A percentile compares a stretch with the other conserved stretches of the same genome.
Evolutionary conservation across 1,139 yeast genomes (phyloP).

Genomic region (Diutina ranongensis): DNA sequence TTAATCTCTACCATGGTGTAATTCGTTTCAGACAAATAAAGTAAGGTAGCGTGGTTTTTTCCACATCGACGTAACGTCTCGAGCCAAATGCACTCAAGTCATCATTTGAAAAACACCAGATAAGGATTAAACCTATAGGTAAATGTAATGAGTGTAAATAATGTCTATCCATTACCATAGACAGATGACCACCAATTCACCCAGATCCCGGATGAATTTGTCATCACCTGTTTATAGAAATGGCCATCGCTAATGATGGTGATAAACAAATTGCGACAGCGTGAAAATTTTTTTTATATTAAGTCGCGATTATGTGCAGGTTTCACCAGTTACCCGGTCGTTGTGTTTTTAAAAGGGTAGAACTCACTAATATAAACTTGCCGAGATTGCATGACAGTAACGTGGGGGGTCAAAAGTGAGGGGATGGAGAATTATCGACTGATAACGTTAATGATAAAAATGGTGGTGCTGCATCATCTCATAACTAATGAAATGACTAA

Average conservation of each 20-base stretch:
- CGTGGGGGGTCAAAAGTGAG: no score
- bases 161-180: no score
- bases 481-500: no score
- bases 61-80: constrained; percentile 88
- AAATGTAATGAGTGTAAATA: no score
- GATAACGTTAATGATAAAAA: no score
- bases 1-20: background rate
- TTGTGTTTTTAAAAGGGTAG: no score
- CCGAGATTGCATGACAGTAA: no score
- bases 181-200: background rate
- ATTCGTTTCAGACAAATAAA: constrained; percentile 22
- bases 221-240: background rate
- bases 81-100: constrained; percentile 96
- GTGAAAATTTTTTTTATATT: background rate
- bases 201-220: background rate
- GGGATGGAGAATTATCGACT: no score
- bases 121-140: no score
- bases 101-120: constrained; percentile 32
- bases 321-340: background rate
- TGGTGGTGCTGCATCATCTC: background rate
- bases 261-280: no score
- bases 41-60: constrained; percentile 84
- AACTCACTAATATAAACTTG: no score
- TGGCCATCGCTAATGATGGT: no score
- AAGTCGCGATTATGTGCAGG: background rate